These are phyloP conservation scores for Hanseniaspora thailandica DNA, from an alignment of 805 yeast genomes.

Conservation along the genomic window DNA sequence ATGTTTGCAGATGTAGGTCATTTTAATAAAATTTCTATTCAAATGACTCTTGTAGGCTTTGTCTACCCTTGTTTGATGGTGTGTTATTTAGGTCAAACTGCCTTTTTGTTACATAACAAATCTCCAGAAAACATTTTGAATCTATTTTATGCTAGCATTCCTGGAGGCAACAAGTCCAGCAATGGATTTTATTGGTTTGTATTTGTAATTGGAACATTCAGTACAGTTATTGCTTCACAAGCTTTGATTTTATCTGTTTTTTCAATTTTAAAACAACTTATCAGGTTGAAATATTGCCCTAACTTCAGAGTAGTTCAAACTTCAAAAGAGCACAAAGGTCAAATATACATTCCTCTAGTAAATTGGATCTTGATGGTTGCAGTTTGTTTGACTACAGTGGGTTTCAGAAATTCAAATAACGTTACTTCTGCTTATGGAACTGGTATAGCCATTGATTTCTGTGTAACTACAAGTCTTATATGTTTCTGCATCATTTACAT, in stretches of 20 bases:
- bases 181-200: constrained; percentile 40
- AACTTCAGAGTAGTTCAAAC: constrained; percentile 36
- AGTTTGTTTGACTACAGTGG: constrained; percentile 41
- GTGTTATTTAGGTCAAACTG: constrained; percentile 49
- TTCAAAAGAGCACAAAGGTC: constrained; percentile 36
- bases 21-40: constrained; percentile 40
- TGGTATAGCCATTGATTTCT: constrained; percentile 45
- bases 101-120: constrained; percentile 31
- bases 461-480: constrained; percentile 40
- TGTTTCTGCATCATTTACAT: constrained; percentile 38
- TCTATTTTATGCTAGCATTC: constrained; percentile 40
- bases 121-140: constrained; percentile 32
- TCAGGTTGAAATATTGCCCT: constrained; percentile 45
- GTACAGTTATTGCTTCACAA: constrained; percentile 50
- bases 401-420: constrained; percentile 37
- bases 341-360: constrained; percentile 41
- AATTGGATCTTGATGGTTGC: constrained; percentile 43
- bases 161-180: constrained; percentile 33
- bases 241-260: constrained; percentile 48
- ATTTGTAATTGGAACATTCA: constrained; percentile 42
- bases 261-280: constrained; percentile 41
- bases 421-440: constrained; percentile 53
- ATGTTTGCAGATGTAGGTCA: constrained; percentile 56
- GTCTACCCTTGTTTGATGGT: constrained; percentile 44
- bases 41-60: constrained; percentile 34